A percentile compares a stretch with the other conserved stretches of the same genome.
Conservation (phyloP, 2,329 filamentous ascomycete species). For the Cladosporium sp. region DNA sequence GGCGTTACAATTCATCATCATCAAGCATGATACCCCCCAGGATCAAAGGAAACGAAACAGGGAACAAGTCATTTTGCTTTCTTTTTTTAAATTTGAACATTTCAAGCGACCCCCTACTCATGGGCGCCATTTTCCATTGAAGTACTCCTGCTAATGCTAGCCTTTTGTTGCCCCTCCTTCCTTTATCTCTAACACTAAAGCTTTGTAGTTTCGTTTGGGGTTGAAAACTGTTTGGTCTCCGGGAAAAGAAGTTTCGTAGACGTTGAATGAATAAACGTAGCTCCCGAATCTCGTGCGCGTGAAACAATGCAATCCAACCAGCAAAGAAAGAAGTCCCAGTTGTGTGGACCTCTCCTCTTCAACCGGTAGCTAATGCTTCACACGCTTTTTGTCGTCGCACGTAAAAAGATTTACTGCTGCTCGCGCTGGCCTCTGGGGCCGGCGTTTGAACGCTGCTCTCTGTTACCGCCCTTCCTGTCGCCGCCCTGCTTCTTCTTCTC, state of each 20-base stretch:
- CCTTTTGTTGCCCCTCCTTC: too few species aligned
- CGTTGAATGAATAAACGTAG: slow-evolving; percentile 3
- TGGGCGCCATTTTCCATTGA: slow-evolving; percentile 13
- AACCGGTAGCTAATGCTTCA: background rate
- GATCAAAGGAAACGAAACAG: background rate
- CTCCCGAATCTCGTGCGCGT: slow-evolving; percentile 13
- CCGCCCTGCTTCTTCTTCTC: slow-evolving; percentile 18
- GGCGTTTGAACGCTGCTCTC: slow-evolving; percentile 22
- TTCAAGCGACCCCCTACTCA: slow-evolving; percentile 12
- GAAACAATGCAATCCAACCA: background rate
- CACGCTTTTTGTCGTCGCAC: background rate
- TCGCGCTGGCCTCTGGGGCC: slow-evolving; percentile 29
- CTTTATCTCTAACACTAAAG: slow-evolving; percentile 7
- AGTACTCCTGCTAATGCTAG: slow-evolving; percentile 14
- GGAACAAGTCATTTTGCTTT: background rate
- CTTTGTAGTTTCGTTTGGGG: slow-evolving; percentile 2
- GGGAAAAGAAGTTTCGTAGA: too few species aligned
- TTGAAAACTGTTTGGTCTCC: slow-evolving; percentile 3
- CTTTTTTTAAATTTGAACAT: background rate
- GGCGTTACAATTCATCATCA: background rate
- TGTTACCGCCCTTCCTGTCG: slow-evolving; percentile 18
- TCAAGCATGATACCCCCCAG: slow-evolving; percentile 5
- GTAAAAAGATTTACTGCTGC: slow-evolving; percentile 25
- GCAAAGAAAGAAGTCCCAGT: too few species aligned
- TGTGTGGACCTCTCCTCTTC: too few species aligned